Conservation (phyloP, 768 basidiomycete species). For the Tulasnella sp. region DNA sequence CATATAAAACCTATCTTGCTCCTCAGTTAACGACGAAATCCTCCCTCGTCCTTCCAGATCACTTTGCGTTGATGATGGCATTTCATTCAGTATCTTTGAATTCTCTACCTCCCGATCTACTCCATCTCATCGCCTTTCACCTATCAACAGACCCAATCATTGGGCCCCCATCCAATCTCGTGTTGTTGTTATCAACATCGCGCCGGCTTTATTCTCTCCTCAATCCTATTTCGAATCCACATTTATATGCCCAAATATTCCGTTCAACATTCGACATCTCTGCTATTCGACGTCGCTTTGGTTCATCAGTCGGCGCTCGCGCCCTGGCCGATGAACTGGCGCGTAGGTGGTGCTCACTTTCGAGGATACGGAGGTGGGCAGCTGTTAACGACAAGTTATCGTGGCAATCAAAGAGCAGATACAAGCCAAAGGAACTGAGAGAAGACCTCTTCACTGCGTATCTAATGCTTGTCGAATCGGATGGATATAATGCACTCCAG, state of each 20-base stretch:
- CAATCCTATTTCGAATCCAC: background rate
- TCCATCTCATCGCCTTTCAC: slow-evolving; percentile 16
- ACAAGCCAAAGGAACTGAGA: background rate
- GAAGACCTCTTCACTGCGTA: slow-evolving; percentile 17
- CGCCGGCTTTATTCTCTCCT: slow-evolving; percentile 7
- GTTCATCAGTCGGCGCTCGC: background rate
- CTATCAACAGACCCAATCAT: background rate
- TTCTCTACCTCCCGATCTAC: slow-evolving; percentile 4
- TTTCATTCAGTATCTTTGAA: too few relatives aligned
- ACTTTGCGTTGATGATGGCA: background rate
- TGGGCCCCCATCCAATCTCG: slow-evolving; percentile 11
- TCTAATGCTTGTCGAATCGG: slow-evolving; percentile 16
- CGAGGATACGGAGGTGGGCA: background rate
- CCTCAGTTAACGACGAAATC: background rate
- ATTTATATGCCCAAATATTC: slow-evolving; percentile 15
- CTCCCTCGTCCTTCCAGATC: background rate
- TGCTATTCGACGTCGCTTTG: slow-evolving; percentile 13
- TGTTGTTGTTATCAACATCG: background rate
- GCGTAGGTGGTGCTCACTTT: slow-evolving; percentile 1
- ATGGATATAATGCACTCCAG: slow-evolving; percentile 11
- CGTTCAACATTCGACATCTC: slow-evolving; percentile 15
- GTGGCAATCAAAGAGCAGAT: background rate
- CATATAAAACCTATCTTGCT: too few relatives aligned
- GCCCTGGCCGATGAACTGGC: slow-evolving; percentile 10
- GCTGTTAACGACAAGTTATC: background rate